These are phyloP conservation scores for Phytophthora boehmeriae DNA, from an alignment of 352 stramenopile genomes.

Conservation along the genomic window DNA sequence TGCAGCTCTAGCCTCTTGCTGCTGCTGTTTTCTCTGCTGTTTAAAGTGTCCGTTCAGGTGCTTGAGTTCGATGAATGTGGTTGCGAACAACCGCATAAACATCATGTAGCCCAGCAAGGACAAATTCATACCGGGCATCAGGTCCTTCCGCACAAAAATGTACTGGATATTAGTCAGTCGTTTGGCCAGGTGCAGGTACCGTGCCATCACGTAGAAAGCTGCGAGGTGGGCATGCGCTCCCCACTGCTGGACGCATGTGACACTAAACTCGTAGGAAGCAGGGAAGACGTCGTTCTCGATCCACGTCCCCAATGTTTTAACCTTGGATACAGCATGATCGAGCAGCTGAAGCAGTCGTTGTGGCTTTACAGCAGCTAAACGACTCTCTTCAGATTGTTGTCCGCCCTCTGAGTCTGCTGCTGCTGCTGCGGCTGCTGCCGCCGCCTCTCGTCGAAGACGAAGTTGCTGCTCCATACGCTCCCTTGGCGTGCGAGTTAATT, in stretches of 20 bases:
- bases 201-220: constrained; percentile 78
- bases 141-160: constrained; percentile 75
- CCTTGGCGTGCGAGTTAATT: constrained; percentile 65
- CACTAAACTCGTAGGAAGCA: constrained; percentile 62
- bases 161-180: constrained; percentile 75
- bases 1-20: constrained; percentile 29
- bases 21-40: constrained; percentile 51
- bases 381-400: neutral
- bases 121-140: constrained; percentile 61
- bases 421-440: constrained; percentile 20
- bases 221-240: constrained; percentile 63
- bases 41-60: constrained; percentile 51
- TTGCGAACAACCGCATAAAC: constrained; percentile 63
- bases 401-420: constrained; percentile 8
- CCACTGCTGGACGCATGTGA: constrained; percentile 56
- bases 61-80: constrained; percentile 57
- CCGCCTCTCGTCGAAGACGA: constrained; percentile 44
- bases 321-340: constrained; percentile 49
- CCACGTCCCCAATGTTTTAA: constrained; percentile 42
- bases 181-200: constrained; percentile 74
- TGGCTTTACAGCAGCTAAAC: constrained; percentile 12
- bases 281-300: constrained; percentile 58
- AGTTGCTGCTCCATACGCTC: constrained; percentile 85
- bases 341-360: constrained; percentile 36
- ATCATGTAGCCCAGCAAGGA: constrained; percentile 85